phyloP scores from a whole-genome alignment of 805 yeast species.

The Saturnispora sekii region DNA sequence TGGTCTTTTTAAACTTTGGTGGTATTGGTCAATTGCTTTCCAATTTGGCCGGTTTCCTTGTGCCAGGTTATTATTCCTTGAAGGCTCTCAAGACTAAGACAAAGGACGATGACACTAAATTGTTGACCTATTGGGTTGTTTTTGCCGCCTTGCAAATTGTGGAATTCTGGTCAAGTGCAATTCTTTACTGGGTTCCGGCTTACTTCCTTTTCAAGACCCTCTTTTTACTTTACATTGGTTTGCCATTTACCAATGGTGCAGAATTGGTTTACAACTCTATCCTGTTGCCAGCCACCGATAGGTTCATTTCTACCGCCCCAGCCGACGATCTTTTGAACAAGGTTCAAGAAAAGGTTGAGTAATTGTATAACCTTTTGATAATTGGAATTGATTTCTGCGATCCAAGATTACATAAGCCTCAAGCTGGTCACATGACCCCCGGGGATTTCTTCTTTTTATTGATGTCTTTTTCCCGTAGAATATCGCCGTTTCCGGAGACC shows the following conservation, averaged over 20 bases:
- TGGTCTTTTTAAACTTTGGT: conserved; percentile 83
- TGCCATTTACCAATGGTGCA: conserved; percentile 88
- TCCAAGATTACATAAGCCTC: too few relatives aligned
- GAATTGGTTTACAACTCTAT: conserved; percentile 51
- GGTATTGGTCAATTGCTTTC: conserved; percentile 92
- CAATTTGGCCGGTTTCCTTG: conserved; percentile 80
- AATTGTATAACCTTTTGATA: conserved; percentile 2
- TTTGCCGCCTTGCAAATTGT: conserved; percentile 82
- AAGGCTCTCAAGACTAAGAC: conserved; percentile 67
- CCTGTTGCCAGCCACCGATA: conserved; percentile 56
- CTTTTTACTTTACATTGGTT: conserved; percentile 76
- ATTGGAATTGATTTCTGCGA: neutral
- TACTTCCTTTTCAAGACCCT: conserved; percentile 91
- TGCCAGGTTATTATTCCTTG: conserved; percentile 86
- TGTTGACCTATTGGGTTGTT: conserved; percentile 97
- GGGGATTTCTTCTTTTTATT: neutral
- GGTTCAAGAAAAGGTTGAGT: conserved; percentile 39
- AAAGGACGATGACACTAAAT: conserved; percentile 71
- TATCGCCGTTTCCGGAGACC: neutral
- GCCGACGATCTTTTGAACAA: conserved; percentile 32
- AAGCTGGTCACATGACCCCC: neutral
- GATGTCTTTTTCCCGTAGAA: neutral
- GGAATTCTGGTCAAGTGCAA: conserved; percentile 93
- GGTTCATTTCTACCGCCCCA: conserved; percentile 28
- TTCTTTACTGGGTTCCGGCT: conserved; percentile 92